Base-by-base conservation (phyloP, 805 yeast species). In the Ogataea trehaloabstinens region DNA sequence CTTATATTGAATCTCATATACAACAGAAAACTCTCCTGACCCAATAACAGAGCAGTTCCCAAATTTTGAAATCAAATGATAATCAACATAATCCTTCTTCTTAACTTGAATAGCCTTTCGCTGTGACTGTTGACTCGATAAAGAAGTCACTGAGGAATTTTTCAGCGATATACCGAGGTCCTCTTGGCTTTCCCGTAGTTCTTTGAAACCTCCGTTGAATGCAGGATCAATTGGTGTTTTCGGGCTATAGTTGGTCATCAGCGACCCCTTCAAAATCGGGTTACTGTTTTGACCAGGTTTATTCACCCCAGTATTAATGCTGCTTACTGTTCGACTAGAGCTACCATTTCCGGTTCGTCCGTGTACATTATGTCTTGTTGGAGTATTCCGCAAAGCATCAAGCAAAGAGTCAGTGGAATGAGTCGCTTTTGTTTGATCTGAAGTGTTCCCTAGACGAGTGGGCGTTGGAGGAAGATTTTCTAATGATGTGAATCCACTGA, bases 11-110 rank as follows among this genome's bases (percentile, higher is more conserved):
- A 91, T 91, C 45, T 85, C 85, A 61, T 80, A 93, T 13, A 95
- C 99, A 17, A 78, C 70, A 2, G 96, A 88, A 55, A 93, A 93
- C 60, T 88, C 95, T 18, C 99, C 98, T 24, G 75, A 68, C 2
- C 96, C 96, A 17, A 91, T 66, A 31, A 81, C 64, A 31, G 73
- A 71, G 31, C 91, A 90, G 45, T 82, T 80, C 17, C 82, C 82
- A 60, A 76, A 76, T 49, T 70, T 70, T 10, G 74, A 68, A 27
- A 66, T 55, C 19, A 76, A 54, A 55, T 75, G 78, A 24, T 64
- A 64, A 51, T 70, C 76, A 13, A 58, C 46, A 12, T 43, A 40
- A 8, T 48, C 45, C 15, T 44, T 46, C 24, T 49, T 38, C 32
- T 40, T 43, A 11, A 27, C 30, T 8, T 10, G 11, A 13, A 40